Base-by-base conservation (phyloP, 2,329 filamentous ascomycete species). In the Diplodia sapinea region DNA sequence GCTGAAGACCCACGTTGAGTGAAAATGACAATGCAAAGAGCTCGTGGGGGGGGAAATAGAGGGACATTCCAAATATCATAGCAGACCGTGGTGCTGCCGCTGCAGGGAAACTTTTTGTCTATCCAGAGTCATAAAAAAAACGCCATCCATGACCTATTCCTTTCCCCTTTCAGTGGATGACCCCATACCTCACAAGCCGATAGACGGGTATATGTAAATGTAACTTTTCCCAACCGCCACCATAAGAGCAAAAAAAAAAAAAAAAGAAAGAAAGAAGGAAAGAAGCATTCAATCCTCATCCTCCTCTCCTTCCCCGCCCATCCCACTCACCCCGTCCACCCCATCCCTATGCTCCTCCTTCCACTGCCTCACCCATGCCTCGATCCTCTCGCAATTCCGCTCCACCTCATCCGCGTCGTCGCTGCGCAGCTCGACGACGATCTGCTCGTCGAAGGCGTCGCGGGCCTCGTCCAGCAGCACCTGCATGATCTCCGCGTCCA, bases 401-500 rank as follows among this genome's bases (percentile, higher is more conserved):
- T 99, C 94, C 78, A 99, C 91, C 79, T 97, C 92, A 51, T 92
- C 90, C 2, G 88, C 85, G 65, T 86, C 86, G 76, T 96, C 91
- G 79, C 94, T 98, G 74, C 83, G 88, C 74, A 99, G 81, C 79
- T 97, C 93, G 31, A 98, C 91, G 47, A 99, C 90, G 72, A 96
- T 92, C 76, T 95, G 88, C 78, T 91, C 88, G 65, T 92, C 91
- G 75, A 94, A 99, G 12, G 91, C 88, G 70, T 97, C 94, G 69
- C 89, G 85, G 38, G 95, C 95, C 82, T 99, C 95, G 72, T 97
- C 90, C 23, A 96, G 83, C 67, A 99, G 82, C 31, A 98, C 92
- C 76, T 97, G 91, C 89, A 99, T 98, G 76, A 99, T 98, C 82
- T 99, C 95, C 36, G 92, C 91, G 79, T 99, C 95, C 69, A 99